A percentile compares a stretch with the other conserved stretches of the same genome.
These are phyloP conservation scores for Cubamyces lactineus DNA, from an alignment of 768 basidiomycete genomes.

Conservation along the genomic window DNA sequence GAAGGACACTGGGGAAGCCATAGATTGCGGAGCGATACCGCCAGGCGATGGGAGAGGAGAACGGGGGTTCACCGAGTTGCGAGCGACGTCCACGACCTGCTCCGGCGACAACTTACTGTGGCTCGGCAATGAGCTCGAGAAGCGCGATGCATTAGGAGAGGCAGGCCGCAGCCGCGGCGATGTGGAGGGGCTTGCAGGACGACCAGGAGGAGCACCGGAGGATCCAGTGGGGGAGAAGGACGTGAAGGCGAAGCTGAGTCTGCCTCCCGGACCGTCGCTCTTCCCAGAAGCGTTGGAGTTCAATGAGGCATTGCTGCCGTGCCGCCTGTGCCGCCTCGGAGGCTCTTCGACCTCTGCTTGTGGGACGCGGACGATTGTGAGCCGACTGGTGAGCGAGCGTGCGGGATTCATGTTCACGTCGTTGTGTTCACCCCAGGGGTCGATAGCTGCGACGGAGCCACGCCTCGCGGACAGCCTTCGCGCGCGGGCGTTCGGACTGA, in stretches of 20 bases:
- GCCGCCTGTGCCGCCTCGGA: conserved; percentile 38
- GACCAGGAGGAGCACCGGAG: conserved; percentile 12
- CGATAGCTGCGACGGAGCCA: conserved; percentile 68
- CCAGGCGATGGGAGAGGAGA: conserved; percentile 33
- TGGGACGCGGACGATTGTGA: conserved; percentile 76
- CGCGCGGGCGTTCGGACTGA: conserved; percentile 25
- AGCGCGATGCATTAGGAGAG: conserved; percentile 52
- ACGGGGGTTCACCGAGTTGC: conserved; percentile 53
- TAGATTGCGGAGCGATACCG: conserved; percentile 36
- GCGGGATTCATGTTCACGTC: conserved; percentile 54
- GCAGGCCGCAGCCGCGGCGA: conserved; percentile 38
- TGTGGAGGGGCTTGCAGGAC: conserved; percentile 38
- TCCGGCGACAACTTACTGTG: conserved; percentile 66
- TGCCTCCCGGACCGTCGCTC: conserved; percentile 33
- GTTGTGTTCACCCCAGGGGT: conserved; percentile 65
- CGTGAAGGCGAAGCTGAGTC: conserved; percentile 68
- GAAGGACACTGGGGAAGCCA: conserved; percentile 57
- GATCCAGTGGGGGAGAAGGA: conserved; percentile 51
- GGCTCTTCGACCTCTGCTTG: conserved; percentile 39
- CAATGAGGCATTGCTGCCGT: conserved; percentile 36
- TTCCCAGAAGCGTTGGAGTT: conserved; percentile 34
- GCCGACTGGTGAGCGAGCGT: conserved; percentile 59
- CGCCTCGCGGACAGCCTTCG: conserved; percentile 57
- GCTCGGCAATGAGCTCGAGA: conserved; percentile 32
- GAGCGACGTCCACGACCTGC: conserved; percentile 75